Percentiles rank a stretch among this genome's conserved stretches.
Conservation (phyloP, 345 rosid species). For the Eutrema japonicum region DNA sequence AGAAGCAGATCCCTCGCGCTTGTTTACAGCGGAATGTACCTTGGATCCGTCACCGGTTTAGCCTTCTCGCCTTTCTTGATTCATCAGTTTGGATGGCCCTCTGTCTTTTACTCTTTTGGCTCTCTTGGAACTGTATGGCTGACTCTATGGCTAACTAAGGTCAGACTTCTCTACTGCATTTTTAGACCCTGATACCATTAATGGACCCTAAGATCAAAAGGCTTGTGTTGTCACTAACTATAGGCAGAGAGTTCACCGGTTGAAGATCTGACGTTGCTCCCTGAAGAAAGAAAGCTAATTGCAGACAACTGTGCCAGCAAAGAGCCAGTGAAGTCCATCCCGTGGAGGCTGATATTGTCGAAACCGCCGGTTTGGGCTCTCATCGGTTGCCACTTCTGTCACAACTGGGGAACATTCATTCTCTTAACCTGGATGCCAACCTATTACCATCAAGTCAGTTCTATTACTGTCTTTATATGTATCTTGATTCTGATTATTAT, state of each 20-base stretch:
- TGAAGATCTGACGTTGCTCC: slow-evolving; percentile 72
- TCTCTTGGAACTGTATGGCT: slow-evolving; percentile 92
- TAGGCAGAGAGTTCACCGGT: slow-evolving; percentile 89
- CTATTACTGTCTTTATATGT: background rate
- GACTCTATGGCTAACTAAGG: slow-evolving; percentile 79
- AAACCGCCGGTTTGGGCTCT: slow-evolving; percentile 95
- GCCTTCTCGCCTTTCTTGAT: slow-evolving; percentile 92
- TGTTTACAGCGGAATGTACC: slow-evolving; percentile 95
- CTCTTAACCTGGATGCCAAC: slow-evolving; percentile 99
- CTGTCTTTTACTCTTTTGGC: slow-evolving; percentile 93
- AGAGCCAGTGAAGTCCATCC: slow-evolving; percentile 78
- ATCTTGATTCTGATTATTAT: slow-evolving; percentile 5
- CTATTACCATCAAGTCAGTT: slow-evolving; percentile 82
- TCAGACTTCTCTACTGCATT: slow-evolving; percentile 33
- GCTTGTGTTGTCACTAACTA: slow-evolving; percentile 17
- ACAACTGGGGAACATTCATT: slow-evolving; percentile 95
- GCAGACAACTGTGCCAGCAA: slow-evolving; percentile 55
- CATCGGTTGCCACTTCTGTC: slow-evolving; percentile 82
- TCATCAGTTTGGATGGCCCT: slow-evolving; percentile 93
- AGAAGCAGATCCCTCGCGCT: slow-evolving; percentile 92
- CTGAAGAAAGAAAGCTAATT: slow-evolving; percentile 71
- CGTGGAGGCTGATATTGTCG: slow-evolving; percentile 83
- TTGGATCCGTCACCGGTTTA: slow-evolving; percentile 93
- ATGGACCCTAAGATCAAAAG: background rate
- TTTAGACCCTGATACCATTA: background rate